Percentiles rank a stretch among this genome's conserved stretches.
Evolutionary conservation across 441 rosid genomes (phyloP).

Genomic region (Croton laevigatus): DNA sequence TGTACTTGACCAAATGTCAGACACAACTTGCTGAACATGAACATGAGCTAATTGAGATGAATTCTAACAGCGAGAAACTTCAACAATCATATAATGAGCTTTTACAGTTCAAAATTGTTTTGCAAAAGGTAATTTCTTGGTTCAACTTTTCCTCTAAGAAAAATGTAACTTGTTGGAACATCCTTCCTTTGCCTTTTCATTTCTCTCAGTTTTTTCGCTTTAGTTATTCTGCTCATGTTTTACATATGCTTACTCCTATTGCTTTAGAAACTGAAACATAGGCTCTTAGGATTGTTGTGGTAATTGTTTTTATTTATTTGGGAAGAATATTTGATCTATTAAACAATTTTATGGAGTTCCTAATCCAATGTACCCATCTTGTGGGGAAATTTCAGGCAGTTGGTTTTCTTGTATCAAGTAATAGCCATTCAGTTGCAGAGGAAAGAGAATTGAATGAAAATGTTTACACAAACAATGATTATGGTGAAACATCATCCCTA

Average conservation of each 20-base stretch:
- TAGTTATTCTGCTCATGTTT: neutral
- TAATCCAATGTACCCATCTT: neutral
- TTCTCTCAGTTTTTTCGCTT: conserved; percentile 2
- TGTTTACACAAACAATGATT: conserved; percentile 49
- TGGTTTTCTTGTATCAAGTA: conserved; percentile 78
- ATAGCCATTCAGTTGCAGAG: conserved; percentile 54
- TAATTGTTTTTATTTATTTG: neutral
- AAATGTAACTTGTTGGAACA: neutral
- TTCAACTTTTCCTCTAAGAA: conserved; percentile 10
- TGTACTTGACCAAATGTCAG: conserved; percentile 43
- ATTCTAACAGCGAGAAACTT: conserved; percentile 92
- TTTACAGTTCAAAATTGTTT: conserved; percentile 89
- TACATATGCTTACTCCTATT: neutral
- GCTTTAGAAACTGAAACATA: neutral
- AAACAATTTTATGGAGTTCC: neutral
- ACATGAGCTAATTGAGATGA: conserved; percentile 89
- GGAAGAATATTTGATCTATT: neutral
- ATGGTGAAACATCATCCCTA: conserved; percentile 58
- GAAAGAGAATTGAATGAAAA: conserved; percentile 84
- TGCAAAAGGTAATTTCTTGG: conserved; percentile 69
- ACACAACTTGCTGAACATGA: conserved; percentile 90
- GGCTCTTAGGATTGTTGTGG: neutral
- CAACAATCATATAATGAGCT: conserved; percentile 87
- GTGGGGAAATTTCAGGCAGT: conserved; percentile 56
- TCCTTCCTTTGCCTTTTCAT: neutral